Evolutionary conservation across 768 basidiomycete species (phyloP).

Genomic region (Tulasnella calospora): DNA sequence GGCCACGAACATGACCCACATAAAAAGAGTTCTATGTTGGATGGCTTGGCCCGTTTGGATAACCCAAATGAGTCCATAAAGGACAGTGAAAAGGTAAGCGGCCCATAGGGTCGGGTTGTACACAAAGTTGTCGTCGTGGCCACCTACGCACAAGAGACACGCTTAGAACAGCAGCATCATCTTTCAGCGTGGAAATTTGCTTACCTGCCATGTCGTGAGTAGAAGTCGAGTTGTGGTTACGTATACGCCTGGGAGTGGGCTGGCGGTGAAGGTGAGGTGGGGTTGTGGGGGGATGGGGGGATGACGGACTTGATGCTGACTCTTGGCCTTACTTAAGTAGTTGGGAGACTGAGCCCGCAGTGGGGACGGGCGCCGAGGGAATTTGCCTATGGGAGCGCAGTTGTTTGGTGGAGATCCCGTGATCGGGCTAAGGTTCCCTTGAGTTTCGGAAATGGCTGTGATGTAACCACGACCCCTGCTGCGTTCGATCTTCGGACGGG

Average conservation of each 20-base stretch:
- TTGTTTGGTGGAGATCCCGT: not conserved
- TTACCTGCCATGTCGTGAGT: not conserved
- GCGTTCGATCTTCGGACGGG: not conserved
- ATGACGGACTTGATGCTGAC: not conserved
- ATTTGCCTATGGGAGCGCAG: not conserved
- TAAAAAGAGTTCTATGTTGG: not conserved
- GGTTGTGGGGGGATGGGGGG: not conserved
- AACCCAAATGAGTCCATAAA: not conserved
- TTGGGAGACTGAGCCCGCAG: not conserved
- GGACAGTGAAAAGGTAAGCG: constrained; percentile 16
- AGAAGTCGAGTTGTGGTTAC: not conserved
- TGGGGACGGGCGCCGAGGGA: not conserved
- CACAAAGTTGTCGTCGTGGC: not conserved
- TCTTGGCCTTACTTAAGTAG: constrained; percentile 1
- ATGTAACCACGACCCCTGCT: not conserved
- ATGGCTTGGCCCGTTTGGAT: constrained; percentile 11
- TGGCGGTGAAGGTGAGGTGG: not conserved
- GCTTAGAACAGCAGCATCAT: not conserved
- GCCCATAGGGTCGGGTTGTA: constrained; percentile 6
- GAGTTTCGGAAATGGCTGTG: not conserved
- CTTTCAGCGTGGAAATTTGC: not conserved
- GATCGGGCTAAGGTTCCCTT: not conserved
- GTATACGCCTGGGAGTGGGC: not conserved
- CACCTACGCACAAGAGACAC: not conserved
- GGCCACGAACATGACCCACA: constrained; percentile 13